phyloP scores from a whole-genome alignment of 345 rosid species.

The Linum trigynum region DNA sequence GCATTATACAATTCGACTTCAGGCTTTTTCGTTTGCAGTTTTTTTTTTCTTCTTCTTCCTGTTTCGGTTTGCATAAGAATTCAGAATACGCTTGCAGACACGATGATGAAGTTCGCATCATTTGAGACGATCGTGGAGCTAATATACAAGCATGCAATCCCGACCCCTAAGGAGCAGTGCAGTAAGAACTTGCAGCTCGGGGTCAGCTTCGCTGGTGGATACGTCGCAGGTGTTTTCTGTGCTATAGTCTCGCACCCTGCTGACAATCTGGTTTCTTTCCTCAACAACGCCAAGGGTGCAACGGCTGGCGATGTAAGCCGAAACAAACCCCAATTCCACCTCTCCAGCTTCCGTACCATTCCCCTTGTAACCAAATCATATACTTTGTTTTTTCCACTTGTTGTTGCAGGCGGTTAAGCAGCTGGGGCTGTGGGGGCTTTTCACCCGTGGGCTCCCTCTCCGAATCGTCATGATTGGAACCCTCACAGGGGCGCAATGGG shows the following conservation, averaged over 20 bases:
- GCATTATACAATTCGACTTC: conserved; percentile 4
- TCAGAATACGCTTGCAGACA: conserved; percentile 45
- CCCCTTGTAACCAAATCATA: not conserved
- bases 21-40: not conserved
- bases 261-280: conserved; percentile 84
- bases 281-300: conserved; percentile 30
- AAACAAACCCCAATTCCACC: not conserved
- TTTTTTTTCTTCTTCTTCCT: too few species aligned
- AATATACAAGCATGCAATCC: conserved; percentile 65
- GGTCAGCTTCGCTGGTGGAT: conserved; percentile 27
- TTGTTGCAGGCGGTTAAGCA: conserved; percentile 59
- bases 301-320: conserved; percentile 86
- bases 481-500: conserved; percentile 69
- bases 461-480: conserved; percentile 94
- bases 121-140: conserved; percentile 81
- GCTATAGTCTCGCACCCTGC: conserved; percentile 92
- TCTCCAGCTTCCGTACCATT: not conserved
- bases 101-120: conserved; percentile 96
- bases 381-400: too few species aligned
- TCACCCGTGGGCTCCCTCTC: conserved; percentile 86
- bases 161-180: conserved; percentile 76
- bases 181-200: conserved; percentile 63
- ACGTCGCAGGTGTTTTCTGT: conserved; percentile 82
- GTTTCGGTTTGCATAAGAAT: too few species aligned
- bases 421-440: conserved; percentile 70